phyloP scores from a whole-genome alignment of 495 filamentous ascomycete species.

The Clavariopsis aquatica region DNA sequence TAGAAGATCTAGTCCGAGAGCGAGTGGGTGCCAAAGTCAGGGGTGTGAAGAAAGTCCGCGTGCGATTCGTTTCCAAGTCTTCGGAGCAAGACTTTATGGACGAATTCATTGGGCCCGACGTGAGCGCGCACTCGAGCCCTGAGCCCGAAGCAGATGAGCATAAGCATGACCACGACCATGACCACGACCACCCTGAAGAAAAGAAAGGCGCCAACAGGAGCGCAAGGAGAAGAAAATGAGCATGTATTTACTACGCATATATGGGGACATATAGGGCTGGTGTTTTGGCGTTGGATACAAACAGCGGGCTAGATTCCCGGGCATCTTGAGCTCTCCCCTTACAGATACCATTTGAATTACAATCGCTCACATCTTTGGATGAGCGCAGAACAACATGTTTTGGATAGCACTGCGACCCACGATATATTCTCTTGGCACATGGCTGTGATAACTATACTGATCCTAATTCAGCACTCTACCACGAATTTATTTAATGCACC shows the following conservation, averaged over 20 bases:
- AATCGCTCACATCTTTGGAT: not conserved
- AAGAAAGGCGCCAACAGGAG: constrained; percentile 39
- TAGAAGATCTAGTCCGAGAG: constrained; percentile 72
- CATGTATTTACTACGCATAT: constrained; percentile 26
- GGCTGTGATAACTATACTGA: not conserved
- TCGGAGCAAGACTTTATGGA: constrained; percentile 60
- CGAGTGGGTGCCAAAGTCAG: constrained; percentile 71
- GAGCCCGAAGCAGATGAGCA: constrained; percentile 64
- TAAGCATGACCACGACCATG: constrained; percentile 43
- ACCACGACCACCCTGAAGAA: constrained; percentile 41
- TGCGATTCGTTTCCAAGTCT: constrained; percentile 77
- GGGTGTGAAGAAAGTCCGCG: constrained; percentile 75
- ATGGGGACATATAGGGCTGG: constrained; percentile 3
- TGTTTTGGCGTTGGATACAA: constrained; percentile 19
- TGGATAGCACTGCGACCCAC: not conserved
- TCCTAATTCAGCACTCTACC: not conserved
- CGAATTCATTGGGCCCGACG: constrained; percentile 74
- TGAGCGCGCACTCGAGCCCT: constrained; percentile 61
- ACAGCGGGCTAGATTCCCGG: not conserved
- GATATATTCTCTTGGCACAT: not conserved
- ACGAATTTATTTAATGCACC: constrained; percentile 1
- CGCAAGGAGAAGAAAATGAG: constrained; percentile 39
- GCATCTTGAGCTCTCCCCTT: not conserved
- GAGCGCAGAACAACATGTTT: not conserved
- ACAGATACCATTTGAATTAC: not conserved